These are phyloP conservation scores for Pseudopithomyces chartarum DNA, from an alignment of 2,329 filamentous ascomycete species.

Conservation along the genomic window DNA sequence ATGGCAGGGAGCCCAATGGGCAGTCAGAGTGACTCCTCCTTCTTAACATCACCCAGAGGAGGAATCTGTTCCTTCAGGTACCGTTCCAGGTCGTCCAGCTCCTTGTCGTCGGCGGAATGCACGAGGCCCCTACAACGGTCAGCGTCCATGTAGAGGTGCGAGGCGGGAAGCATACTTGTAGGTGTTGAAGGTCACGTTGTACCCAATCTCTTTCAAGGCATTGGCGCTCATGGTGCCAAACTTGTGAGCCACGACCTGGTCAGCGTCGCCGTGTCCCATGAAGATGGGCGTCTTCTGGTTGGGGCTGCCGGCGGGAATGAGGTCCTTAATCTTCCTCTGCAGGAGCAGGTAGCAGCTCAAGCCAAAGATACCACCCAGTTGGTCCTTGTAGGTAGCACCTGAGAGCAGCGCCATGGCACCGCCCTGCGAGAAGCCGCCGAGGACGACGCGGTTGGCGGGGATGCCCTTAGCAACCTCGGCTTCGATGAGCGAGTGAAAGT, in stretches of 20 bases:
- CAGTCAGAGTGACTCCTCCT: conserved; percentile 42
- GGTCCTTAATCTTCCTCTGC: conserved; percentile 63
- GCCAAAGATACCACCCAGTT: conserved; percentile 86
- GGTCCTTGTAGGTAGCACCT: conserved; percentile 73
- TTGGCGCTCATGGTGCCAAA: conserved; percentile 73
- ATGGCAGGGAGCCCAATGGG: conserved; percentile 1
- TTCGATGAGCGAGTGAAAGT: conserved; percentile 80
- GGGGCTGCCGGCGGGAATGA: conserved; percentile 50
- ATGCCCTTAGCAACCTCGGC: conserved; percentile 82
- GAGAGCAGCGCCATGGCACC: conserved; percentile 85
- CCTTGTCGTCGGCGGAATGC: conserved; percentile 76
- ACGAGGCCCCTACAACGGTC: conserved; percentile 62
- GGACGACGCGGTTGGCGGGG: conserved; percentile 77
- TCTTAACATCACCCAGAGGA: conserved; percentile 46
- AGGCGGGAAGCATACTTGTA: conserved; percentile 65
- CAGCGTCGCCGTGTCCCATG: conserved; percentile 83
- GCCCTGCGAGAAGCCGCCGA: conserved; percentile 86
- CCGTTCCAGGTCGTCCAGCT: conserved; percentile 80
- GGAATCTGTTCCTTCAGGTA: conserved; percentile 62
- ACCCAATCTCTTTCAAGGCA: conserved; percentile 70
- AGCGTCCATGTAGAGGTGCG: not conserved
- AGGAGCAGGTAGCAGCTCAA: conserved; percentile 83
- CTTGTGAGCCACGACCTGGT: conserved; percentile 71
- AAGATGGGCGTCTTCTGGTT: conserved; percentile 83
- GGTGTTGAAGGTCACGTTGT: conserved; percentile 74